phyloP scores from a whole-genome alignment of 2,329 filamentous ascomycete genomes.

The Dendryphion nanum region DNA sequence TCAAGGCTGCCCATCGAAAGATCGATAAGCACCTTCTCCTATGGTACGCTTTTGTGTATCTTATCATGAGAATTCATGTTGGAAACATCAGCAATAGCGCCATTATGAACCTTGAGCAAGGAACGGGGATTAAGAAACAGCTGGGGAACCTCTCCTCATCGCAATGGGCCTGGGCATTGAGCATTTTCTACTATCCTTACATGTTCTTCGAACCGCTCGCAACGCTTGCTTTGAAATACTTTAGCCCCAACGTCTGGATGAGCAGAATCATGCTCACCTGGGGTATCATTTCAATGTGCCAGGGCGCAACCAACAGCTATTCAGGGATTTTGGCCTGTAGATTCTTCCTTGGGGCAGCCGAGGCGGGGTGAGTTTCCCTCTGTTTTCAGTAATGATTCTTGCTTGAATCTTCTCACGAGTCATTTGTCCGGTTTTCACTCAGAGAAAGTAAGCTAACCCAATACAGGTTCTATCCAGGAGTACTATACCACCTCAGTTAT shows the following conservation, averaged over 20 bases:
- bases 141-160: slow-evolving; percentile 27
- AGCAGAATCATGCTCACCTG: slow-evolving; percentile 22
- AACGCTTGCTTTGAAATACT: slow-evolving; percentile 19
- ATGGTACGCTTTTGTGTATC: slow-evolving; percentile 34
- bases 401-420: too few relatives aligned
- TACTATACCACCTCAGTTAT: slow-evolving; percentile 55
- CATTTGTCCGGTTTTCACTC: too few relatives aligned
- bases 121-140: slow-evolving; percentile 31
- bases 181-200: slow-evolving; percentile 37
- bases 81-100: slow-evolving; percentile 35
- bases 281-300: slow-evolving; percentile 42
- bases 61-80: slow-evolving; percentile 31
- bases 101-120: slow-evolving; percentile 35
- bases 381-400: too few relatives aligned
- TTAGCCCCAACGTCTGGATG: slow-evolving; percentile 22
- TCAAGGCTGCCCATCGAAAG: slow-evolving; percentile 25
- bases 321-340: slow-evolving; percentile 43
- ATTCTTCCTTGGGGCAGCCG: slow-evolving; percentile 37
- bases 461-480: slow-evolving; percentile 29
- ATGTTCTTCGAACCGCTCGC: slow-evolving; percentile 29
- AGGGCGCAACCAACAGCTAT: slow-evolving; percentile 45
- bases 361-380: too few relatives aligned
- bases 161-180: slow-evolving; percentile 35
- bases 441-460: too few relatives aligned
- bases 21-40: slow-evolving; percentile 29